These are phyloP conservation scores for Toxicodendron radicans DNA, from an alignment of 345 rosid species.

Conservation along the genomic window DNA sequence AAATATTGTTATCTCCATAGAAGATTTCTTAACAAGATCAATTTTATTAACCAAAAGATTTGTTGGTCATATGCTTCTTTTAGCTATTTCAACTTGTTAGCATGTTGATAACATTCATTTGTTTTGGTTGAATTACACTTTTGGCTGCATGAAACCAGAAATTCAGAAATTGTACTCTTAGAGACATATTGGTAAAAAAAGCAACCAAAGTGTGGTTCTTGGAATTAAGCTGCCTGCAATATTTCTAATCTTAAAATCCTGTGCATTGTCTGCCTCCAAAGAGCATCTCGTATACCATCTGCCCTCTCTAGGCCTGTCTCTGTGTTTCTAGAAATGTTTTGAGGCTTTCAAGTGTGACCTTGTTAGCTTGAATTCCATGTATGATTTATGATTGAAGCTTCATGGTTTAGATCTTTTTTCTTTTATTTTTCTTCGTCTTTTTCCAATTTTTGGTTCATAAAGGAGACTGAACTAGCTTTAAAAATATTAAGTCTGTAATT, in stretches of 20 bases:
- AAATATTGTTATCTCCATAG: background rate
- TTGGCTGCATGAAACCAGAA: background rate
- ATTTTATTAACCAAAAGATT: background rate
- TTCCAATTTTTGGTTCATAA: background rate
- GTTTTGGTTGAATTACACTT: background rate
- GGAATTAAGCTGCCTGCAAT: background rate
- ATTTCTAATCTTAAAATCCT: background rate
- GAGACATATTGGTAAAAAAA: background rate
- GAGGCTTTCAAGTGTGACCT: too few relatives aligned
- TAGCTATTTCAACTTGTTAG: background rate
- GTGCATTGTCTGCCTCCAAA: too few relatives aligned
- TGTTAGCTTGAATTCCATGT: too few relatives aligned
- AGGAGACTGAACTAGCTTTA: background rate
- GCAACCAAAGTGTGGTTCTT: background rate
- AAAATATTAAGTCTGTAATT: background rate
- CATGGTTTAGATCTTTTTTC: background rate
- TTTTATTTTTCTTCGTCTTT: background rate
- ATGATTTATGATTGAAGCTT: slow-evolving; percentile 5
- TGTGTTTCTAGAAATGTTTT: too few relatives aligned
- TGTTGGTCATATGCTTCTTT: background rate
- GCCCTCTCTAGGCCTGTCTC: too few relatives aligned
- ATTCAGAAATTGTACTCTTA: background rate
- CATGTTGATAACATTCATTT: background rate
- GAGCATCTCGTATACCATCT: too few relatives aligned
- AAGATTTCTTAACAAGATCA: background rate